phyloP scores from a whole-genome alignment of 2,329 filamentous ascomycete genomes.

The Cytospora piceicola region DNA sequence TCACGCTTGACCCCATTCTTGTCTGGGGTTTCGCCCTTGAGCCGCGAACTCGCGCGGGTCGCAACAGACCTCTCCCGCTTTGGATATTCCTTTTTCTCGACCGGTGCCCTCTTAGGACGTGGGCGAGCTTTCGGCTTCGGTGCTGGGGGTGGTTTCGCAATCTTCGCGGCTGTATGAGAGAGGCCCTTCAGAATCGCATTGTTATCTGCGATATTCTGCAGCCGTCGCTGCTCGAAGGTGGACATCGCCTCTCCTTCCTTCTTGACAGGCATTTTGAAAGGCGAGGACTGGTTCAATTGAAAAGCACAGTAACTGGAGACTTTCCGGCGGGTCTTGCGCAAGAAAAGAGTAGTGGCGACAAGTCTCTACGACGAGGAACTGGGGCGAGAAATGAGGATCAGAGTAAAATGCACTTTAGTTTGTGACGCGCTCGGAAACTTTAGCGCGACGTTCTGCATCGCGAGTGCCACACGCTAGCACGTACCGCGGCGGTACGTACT shows the following conservation, averaged over 20 bases:
- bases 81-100: slow-evolving; percentile 47
- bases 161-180: slow-evolving; percentile 69
- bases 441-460: slow-evolving; percentile 9
- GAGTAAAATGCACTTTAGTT: slow-evolving; percentile 25
- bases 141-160: slow-evolving; percentile 38
- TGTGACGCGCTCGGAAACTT: slow-evolving; percentile 24
- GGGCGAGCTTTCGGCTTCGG: slow-evolving; percentile 33
- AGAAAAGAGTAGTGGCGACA: background rate
- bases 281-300: slow-evolving; percentile 23
- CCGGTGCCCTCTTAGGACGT: slow-evolving; percentile 41
- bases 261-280: slow-evolving; percentile 49
- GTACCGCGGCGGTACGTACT: background rate
- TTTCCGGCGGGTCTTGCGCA: background rate
- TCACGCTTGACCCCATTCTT: slow-evolving; percentile 48
- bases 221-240: slow-evolving; percentile 82
- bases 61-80: slow-evolving; percentile 54
- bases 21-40: slow-evolving; percentile 54
- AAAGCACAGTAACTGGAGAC: slow-evolving; percentile 24
- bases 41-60: slow-evolving; percentile 60
- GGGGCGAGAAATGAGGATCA: background rate
- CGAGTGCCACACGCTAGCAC: slow-evolving; percentile 29
- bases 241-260: slow-evolving; percentile 62
- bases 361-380: slow-evolving; percentile 4
- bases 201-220: slow-evolving; percentile 86
- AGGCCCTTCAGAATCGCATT: slow-evolving; percentile 80